A percentile compares a stretch with the other conserved stretches of the same genome.
Conservation (phyloP, 345 rosid genomes). For the Rubroshorea leprosula region DNA sequence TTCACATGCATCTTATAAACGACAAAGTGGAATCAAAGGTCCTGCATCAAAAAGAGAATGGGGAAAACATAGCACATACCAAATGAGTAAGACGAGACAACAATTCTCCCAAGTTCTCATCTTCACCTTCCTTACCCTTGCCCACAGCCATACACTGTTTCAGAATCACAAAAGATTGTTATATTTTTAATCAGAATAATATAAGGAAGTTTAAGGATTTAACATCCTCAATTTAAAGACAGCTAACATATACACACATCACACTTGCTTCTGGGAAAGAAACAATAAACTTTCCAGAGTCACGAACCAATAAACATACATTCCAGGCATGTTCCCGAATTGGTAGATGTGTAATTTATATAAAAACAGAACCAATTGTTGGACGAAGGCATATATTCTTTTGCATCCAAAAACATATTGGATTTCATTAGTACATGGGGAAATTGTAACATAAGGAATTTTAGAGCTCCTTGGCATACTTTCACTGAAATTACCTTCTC, state of each 20-base stretch:
- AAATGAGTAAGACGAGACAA: conserved; percentile 49
- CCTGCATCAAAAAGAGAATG: background rate
- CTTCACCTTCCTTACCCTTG: conserved; percentile 38
- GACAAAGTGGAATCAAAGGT: background rate
- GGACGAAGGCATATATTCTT: too few relatives aligned
- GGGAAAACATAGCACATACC: conserved; percentile 31
- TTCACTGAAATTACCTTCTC: too few relatives aligned
- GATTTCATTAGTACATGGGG: too few relatives aligned
- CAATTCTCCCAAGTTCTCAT: conserved; percentile 54
- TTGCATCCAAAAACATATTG: too few relatives aligned
- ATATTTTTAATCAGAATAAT: background rate
- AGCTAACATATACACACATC: background rate
- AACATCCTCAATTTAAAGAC: background rate
- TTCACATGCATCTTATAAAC: background rate
- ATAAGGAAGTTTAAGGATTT: background rate
- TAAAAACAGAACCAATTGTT: too few relatives aligned
- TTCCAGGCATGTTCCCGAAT: too few relatives aligned
- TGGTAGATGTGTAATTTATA: too few relatives aligned
- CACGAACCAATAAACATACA: too few relatives aligned
- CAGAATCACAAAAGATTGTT: conserved; percentile 10
- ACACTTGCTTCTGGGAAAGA: background rate
- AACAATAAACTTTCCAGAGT: too few relatives aligned
- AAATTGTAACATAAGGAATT: too few relatives aligned
- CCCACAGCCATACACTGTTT: conserved; percentile 66
- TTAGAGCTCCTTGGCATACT: too few relatives aligned